Base-by-base conservation (phyloP, 495 filamentous ascomycete species). In the Cudoniella acicularis region DNA sequence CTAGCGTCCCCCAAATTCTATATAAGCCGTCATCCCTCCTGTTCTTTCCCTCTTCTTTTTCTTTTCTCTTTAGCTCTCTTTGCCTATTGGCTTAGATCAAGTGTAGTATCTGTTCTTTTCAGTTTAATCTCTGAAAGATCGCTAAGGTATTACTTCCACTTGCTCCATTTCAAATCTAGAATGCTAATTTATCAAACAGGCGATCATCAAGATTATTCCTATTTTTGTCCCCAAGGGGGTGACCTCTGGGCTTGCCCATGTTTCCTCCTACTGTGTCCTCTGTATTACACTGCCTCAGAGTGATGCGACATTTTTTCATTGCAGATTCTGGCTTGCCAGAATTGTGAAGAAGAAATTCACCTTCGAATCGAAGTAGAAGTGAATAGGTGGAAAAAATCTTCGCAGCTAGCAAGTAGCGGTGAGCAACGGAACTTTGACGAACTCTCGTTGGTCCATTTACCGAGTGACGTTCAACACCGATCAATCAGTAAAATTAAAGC, bases 71-170 rank as follows among this genome's bases (percentile, higher is more conserved):
- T 52, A 64, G 41, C 49, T 55, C 45, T 53, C 55, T 59, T 67
- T 67, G 67, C 62, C 57, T 69, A 58, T 85, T 87, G 48, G 85
- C 85, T 88, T 87, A 94, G 90, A 93, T 94, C 90, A 93, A 92
- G 90, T 94, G 89, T 94, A 93, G 90, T 94, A 96, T 94, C 90
- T 95, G 90, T 95, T 95, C 90, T 95, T 92, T 92, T 92, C 87
- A 93, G 88, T 92, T 91, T 92, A 91, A 92, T 83, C 78, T 82
- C 81, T 84, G 80, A 81, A 82, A 83, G 72, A 74, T 68, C 67
- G 71, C 85, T 83, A 87, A 75, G 78, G n/a, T n/a, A n/a, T n/a
- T n/a, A n/a, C n/a, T n/a, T n/a, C n/a, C n/a, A n/a, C n/a, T n/a
- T n/a, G n/a, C n/a, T n/a, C n/a, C n/a, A n/a, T n/a, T n/a, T n/a